Percentiles rank a stretch among this genome's conserved stretches.
phyloP scores from a whole-genome alignment of 2,329 filamentous ascomycete species.

The Macroventuria anomochaeta region DNA sequence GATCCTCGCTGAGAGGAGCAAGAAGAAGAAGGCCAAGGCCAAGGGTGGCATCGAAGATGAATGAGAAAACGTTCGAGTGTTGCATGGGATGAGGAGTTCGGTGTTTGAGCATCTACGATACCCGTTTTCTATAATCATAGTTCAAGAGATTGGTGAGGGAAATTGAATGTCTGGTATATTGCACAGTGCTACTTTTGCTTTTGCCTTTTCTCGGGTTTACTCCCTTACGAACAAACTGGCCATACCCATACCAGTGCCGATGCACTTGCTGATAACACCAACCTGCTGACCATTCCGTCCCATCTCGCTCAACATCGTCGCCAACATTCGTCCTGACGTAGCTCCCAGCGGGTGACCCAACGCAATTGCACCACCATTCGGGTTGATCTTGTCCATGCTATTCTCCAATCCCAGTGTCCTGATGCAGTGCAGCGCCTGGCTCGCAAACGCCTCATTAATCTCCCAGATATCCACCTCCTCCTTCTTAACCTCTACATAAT shows the following conservation, averaged over 20 bases:
- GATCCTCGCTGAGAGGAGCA: slow-evolving; percentile 56
- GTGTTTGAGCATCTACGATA: slow-evolving; percentile 3
- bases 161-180: slow-evolving; percentile 1
- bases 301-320: slow-evolving; percentile 74
- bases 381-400: slow-evolving; percentile 79
- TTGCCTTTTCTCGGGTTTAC: slow-evolving; percentile 27
- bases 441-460: slow-evolving; percentile 83
- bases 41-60: slow-evolving; percentile 4
- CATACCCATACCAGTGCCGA: slow-evolving; percentile 61
- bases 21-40: slow-evolving; percentile 56
- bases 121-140: not conserved
- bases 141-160: too few species aligned
- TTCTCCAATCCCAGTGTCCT: slow-evolving; percentile 71
- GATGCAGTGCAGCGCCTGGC: slow-evolving; percentile 72
- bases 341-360: slow-evolving; percentile 90
- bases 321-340: slow-evolving; percentile 81
- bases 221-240: slow-evolving; percentile 59
- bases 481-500: slow-evolving; percentile 68
- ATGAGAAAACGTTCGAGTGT: not conserved
- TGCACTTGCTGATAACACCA: slow-evolving; percentile 90
- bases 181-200: not conserved
- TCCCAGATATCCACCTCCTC: slow-evolving; percentile 86
- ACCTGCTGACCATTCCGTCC: slow-evolving; percentile 71
- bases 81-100: slow-evolving; percentile 9
- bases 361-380: slow-evolving; percentile 93